phyloP scores from a whole-genome alignment of 371 early-diverging fungal genomes.

The Cladochytrium tenue region DNA sequence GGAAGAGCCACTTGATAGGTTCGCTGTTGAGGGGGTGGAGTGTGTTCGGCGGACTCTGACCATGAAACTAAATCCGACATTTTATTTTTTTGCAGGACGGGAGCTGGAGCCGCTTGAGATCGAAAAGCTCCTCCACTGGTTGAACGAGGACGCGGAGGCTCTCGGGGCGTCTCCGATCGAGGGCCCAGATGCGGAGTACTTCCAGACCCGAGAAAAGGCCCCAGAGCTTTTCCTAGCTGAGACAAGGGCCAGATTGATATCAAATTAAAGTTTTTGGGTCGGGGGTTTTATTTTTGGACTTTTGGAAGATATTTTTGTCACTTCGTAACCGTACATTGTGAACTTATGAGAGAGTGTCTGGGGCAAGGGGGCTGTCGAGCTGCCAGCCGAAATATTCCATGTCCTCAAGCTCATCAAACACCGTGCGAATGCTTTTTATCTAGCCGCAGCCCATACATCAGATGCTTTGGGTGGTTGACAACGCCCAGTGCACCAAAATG shows the following conservation, averaged over 20 bases:
- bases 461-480: too few relatives aligned
- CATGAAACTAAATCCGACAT: background rate
- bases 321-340: background rate
- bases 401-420: background rate
- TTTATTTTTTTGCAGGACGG: background rate
- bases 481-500: constrained; percentile 1
- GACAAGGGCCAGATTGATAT: background rate
- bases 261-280: background rate
- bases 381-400: too few relatives aligned
- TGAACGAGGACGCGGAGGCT: background rate
- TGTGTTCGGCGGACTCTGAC: background rate
- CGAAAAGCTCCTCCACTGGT: background rate
- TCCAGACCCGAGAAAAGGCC: background rate
- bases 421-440: background rate
- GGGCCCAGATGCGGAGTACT: background rate
- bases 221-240: background rate
- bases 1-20: background rate
- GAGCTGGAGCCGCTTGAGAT: background rate
- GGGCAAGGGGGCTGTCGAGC: background rate
- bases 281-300: background rate
- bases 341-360: background rate
- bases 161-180: background rate
- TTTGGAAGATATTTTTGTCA: background rate
- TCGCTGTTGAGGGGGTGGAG: background rate
- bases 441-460: background rate